Base-by-base conservation (phyloP, 768 basidiomycete species). In the Macrolepiota albuminosa region DNA sequence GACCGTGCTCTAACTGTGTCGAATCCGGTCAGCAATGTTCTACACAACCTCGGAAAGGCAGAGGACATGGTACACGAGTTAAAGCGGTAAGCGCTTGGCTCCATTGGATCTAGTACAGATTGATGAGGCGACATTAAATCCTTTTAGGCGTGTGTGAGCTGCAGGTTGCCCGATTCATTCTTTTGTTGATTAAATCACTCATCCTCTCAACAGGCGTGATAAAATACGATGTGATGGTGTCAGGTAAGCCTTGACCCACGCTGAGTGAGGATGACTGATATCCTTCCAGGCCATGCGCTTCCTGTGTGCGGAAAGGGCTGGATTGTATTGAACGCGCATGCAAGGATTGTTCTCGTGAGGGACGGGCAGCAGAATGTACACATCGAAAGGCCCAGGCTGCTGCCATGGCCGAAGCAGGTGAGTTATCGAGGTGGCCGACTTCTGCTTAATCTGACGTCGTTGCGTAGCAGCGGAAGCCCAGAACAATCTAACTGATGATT, bases 221-320 rank as follows among this genome's bases (percentile, higher is more conserved):
- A 87, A 87, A 69, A 78, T 83, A 60, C 79, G 83, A 4, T 87
- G 86, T 67, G 81, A 84, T 65, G 85, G 85, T 16, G 70, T 75
- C 59, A 78, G 83, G 84, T 84, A 68, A 64, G 67, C 63, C 18
- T 24, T 29, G 21, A 14, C 51, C 39, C 8, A 45, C 40, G 18
- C 13, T 39, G 34, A 31, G 29, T n/a, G 26, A 34, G 13, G 16
- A 39, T 34, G 36, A 24, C n/a, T 49, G 14, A 39, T 16, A 6
- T 34, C 47, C 18, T 57, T 56, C 47, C 60, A 83, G 83, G 64
- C 83, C 83, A 52, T 84, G 83, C 65, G 60, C 71, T 24, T 73
- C 78, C 21, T 84, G 83, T 67, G 67, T 69, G 59, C 78, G 79
- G 42, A 83, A 83, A 69, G 76, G 79, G 26, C 78, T 76, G 59